Base-by-base conservation (phyloP, 129 eudicot species). In the Chrysanthemum seticuspe region DNA sequence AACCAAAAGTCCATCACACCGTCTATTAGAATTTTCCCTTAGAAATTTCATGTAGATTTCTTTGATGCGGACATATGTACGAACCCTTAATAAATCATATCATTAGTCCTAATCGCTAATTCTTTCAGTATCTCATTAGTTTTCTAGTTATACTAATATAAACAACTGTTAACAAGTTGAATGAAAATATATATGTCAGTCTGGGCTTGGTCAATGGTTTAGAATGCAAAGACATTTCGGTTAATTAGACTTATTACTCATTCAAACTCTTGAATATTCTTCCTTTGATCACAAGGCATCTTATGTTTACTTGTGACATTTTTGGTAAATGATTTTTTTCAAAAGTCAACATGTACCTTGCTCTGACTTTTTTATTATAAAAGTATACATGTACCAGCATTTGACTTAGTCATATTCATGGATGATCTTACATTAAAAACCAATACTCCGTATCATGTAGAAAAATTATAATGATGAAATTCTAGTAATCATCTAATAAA, bases 271-370 rank as follows among this genome's bases (percentile, higher is more conserved):
- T 40, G 40, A 40, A 40, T 40, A 7, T 40, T 40, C 47, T 40
- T 40, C 8, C 47, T 40, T 40, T 40, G 47, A 40, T 6, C 18
- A 6, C 45, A 40, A 10, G 60, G 65, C 23, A 62, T 62, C 51
- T 57, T 62, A 50, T 31, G 59, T 59, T 21, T 47, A 68, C 70
- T 60, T 59, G 45, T 60, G n/a, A 68, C 64, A 68, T 49, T 68
- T 59, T 59, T 67, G 23, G 47, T 1, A 13, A 51, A 0, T 40
- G 23, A 40, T 29, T n/a, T 40, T 44, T 48, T 62, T 70, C 25
- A 73, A 73, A 55, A 75, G 73, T 67, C 79, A 75, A 65, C 66
- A 18, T 75, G 79, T 23, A 65, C 9, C 27, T 11, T 27, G 73
- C 13, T 65, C 5, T 66, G 73, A 66, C 73, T 51, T 40, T 40